Conservation (phyloP, 1,284 basidiomycete species). For the Earliella scabrosa region DNA sequence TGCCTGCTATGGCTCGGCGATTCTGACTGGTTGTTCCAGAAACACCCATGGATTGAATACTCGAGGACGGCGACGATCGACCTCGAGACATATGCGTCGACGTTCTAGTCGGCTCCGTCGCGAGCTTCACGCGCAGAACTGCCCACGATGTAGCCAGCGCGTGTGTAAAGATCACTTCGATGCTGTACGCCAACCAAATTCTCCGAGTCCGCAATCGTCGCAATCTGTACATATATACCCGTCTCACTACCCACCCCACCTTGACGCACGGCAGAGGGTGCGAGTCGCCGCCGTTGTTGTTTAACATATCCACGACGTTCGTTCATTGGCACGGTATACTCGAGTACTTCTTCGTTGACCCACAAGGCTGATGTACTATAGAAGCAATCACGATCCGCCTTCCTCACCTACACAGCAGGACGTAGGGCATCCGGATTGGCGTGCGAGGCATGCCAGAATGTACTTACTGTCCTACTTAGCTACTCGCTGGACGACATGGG, state of each 20-base stretch:
- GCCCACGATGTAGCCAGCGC: conserved; percentile 5
- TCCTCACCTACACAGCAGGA: conserved; percentile 5
- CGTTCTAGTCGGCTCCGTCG: conserved; percentile 42
- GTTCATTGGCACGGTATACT: conserved; percentile 9
- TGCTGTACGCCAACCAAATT: conserved; percentile 11
- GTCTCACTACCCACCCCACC: conserved; percentile 1
- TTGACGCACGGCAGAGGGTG: conserved; percentile 7
- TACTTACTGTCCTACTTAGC: not conserved
- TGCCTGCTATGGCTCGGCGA: not conserved
- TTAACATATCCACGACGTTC: conserved; percentile 6
- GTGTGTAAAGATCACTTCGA: conserved; percentile 11
- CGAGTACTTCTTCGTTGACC: not conserved
- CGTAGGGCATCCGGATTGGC: not conserved
- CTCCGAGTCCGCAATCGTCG: conserved; percentile 1
- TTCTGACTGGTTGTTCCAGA: conserved; percentile 39
- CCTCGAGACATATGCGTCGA: conserved; percentile 67
- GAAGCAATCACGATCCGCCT: conserved; percentile 11
- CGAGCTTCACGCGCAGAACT: not conserved
- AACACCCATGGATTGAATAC: conserved; percentile 61
- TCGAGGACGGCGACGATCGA: conserved; percentile 55
- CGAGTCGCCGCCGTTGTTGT: conserved; percentile 18
- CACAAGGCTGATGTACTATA: conserved; percentile 22
- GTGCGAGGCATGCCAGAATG: not conserved
- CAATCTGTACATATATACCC: conserved; percentile 24
- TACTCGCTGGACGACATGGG: not conserved